Base-by-base conservation (phyloP, 495 filamentous ascomycete genomes). In the Corynascus novoguineensis region DNA sequence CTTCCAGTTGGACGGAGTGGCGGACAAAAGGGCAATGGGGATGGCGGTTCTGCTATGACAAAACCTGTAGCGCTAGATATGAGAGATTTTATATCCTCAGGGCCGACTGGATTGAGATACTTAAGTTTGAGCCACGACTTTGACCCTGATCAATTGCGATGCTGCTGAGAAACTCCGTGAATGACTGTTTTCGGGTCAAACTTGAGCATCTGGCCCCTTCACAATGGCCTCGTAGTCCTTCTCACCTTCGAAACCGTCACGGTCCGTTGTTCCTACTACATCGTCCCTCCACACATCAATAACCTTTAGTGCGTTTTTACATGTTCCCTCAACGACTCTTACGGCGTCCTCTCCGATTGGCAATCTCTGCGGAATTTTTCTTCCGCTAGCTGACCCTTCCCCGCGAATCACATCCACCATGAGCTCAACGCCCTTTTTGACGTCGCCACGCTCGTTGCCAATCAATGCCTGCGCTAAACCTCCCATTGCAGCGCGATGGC, bases 1-100 rank as follows among this genome's bases (percentile, higher is more conserved):
- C 28, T 75, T 75, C 44, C 28, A 40, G 21, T 47, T 79, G 25
- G 48, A 52, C 0, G 71, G 60, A 4, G 25, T 68, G 3, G 47
- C 47, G 8, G 19, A 21, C 19, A 2, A 12, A 4, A 35, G 9
- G n/a, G 47, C 47, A 10, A 34, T 35, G 17, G 47, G 47, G 2
- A 50, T 50, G 47, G 19, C 47, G 9, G 47, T 50, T 22, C 31
- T 50, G n/a, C n/a, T n/a, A n/a, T n/a, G n/a, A n/a, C n/a, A n/a
- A n/a, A n/a, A n/a, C n/a, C n/a, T n/a, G n/a, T n/a, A n/a, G n/a
- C n/a, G n/a, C n/a, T n/a, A n/a, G n/a, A n/a, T n/a, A n/a, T n/a
- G n/a, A n/a, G n/a, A n/a, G n/a, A n/a, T n/a, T n/a, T n/a, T n/a
- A n/a, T n/a, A n/a, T n/a, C n/a, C n/a, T n/a, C n/a, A n/a, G n/a